Conservation (phyloP, 345 rosid genomes). For the Eucalyptus erythrocorys region DNA sequence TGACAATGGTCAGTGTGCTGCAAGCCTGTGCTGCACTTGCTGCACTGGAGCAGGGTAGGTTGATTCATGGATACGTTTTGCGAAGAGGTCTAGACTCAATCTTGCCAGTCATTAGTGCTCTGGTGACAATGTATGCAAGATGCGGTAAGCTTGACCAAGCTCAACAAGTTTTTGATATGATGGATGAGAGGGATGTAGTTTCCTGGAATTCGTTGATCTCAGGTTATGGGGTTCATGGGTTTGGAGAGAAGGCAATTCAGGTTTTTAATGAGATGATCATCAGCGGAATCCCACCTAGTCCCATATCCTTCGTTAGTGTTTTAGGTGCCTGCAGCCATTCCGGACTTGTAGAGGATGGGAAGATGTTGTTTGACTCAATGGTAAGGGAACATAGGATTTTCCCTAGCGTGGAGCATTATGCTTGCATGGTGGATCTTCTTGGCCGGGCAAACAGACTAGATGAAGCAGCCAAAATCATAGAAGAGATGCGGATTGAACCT, state of each 20-base stretch:
- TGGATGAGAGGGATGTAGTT: conserved; percentile 62
- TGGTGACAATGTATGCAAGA: conserved; percentile 71
- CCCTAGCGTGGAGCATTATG: conserved; percentile 83
- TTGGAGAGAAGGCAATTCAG: conserved; percentile 53
- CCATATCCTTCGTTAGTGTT: conserved; percentile 54
- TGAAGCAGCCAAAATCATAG: conserved; percentile 63
- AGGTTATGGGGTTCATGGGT: conserved; percentile 75
- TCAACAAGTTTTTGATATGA: conserved; percentile 48
- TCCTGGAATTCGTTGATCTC: conserved; percentile 89
- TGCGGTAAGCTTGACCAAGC: conserved; percentile 71
- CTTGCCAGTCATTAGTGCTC: conserved; percentile 67
- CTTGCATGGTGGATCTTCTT: conserved; percentile 94
- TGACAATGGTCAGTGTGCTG: conserved; percentile 87
- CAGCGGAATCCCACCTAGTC: conserved; percentile 51
- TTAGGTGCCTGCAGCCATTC: conserved; percentile 96
- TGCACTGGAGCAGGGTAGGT: conserved; percentile 73
- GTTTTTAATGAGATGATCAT: conserved; percentile 58
- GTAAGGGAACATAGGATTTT: conserved; percentile 33
- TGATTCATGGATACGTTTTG: conserved; percentile 67
- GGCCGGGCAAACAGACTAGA: conserved; percentile 84
- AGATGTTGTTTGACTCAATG: conserved; percentile 53
- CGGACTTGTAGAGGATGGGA: conserved; percentile 80
- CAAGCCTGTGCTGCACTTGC: conserved; percentile 87
- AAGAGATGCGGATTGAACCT: conserved; percentile 60
- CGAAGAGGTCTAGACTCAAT: conserved; percentile 73